Base-by-base conservation (phyloP, 306 rosid genomes). In the Acacia acuminata region DNA sequence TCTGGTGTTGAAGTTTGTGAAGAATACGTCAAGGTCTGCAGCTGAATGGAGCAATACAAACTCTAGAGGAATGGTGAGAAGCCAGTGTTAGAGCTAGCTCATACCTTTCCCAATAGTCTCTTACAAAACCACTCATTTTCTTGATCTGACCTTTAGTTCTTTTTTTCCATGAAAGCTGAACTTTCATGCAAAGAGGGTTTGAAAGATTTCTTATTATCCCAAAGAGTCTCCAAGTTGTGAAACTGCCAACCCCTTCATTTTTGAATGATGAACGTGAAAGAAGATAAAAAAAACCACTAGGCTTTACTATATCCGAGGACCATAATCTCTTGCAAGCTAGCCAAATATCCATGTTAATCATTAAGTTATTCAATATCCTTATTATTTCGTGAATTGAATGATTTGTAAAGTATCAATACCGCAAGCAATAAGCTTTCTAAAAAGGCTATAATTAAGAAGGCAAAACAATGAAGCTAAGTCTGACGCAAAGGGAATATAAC, bases 1-100 rank as follows among this genome's bases (percentile, higher is more conserved):
- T 63, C 50, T 34, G 36, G 32, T 80, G 53, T 36, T 22, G 60
- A 89, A 93, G 97, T 87, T 90, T 89, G 82, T 82, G 83, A 89
- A 84, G 89, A 86, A 64, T 77, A 80, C 88, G 76, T 88, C 94
- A 79, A 87, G 77, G 44, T 85, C 92, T 81, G 86, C 97, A 30
- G 85, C 85, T 85, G 89, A 87, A 78, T 91, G 94, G 94, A 88
- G 92, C 90, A 84, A 76, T 56, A 81, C 89, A 73, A 83, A 84
- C 77, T 78, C 88, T 60, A 84, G 88, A 82, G 92, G 82, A 89
- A 89, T 83, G 97, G 97, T 93, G 92, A 93, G 94, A 86, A 80
- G 67, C 70, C 22, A 34, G 15, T 30, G 17, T 48, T 32, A 40
- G 25, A 56, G 45, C 68, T 81, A 78, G 56, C 25, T 73, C 38